phyloP scores from a whole-genome alignment of 495 filamentous ascomycete genomes.

The Diplogelasinospora grovesii region DNA sequence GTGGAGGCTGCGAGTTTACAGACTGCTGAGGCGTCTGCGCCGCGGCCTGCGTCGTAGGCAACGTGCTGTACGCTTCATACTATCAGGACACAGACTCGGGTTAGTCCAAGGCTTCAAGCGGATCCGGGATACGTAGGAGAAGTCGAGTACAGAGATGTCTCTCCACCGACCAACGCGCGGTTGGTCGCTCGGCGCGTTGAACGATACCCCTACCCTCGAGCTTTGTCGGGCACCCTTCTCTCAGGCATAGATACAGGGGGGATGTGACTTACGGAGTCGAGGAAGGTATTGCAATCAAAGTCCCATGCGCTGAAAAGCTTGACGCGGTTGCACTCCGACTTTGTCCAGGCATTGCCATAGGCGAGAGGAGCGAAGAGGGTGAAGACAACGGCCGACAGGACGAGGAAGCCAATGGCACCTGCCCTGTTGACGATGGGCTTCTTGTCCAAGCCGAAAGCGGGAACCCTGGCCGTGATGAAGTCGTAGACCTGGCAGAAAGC shows the following conservation, averaged over 20 bases:
- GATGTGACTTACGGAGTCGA: constrained; percentile 66
- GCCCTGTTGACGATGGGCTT: constrained; percentile 66
- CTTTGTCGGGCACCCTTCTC: constrained; percentile 22
- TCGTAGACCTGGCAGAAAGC: constrained; percentile 83
- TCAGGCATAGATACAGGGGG: constrained; percentile 27
- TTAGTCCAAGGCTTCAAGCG: too few species aligned
- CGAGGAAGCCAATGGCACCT: constrained; percentile 63
- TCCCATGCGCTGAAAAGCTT: constrained; percentile 91
- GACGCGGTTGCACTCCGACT: constrained; percentile 71
- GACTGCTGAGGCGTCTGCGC: constrained; percentile 27
- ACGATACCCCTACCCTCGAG: too few species aligned
- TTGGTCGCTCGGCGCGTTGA: too few species aligned
- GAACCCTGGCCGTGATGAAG: constrained; percentile 66
- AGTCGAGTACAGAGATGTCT: too few species aligned
- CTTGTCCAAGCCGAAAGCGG: constrained; percentile 58
- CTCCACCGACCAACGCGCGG: too few species aligned
- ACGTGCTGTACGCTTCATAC: constrained; percentile 37
- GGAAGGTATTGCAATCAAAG: constrained; percentile 93
- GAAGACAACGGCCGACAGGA: constrained; percentile 68
- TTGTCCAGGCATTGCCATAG: constrained; percentile 93
- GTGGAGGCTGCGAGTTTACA: constrained; percentile 16
- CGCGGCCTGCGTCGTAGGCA: constrained; percentile 25
- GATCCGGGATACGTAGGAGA: too few species aligned
- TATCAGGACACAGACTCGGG: constrained; percentile 9
- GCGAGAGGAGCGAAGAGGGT: constrained; percentile 76